Evolutionary conservation across 805 yeast genomes (phyloP).

Genomic region (Saccharomycopsis javanensis): DNA sequence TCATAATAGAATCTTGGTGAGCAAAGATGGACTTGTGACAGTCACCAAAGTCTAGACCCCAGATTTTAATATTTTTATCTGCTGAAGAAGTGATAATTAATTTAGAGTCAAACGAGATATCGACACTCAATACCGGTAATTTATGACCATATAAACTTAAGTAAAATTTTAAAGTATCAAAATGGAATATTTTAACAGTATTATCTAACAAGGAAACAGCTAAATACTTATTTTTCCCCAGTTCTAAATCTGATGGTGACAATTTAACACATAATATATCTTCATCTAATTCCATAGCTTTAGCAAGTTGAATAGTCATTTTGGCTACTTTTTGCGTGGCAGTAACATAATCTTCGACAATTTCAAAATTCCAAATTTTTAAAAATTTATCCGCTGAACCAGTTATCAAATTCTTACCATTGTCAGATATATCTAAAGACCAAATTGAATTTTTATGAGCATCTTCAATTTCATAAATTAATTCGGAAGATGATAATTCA

Average conservation of each 20-base stretch:
- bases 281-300: constrained; percentile 77
- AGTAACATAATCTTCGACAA: constrained; percentile 57
- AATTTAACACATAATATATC: constrained; percentile 73
- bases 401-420: constrained; percentile 76
- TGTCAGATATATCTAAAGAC: constrained; percentile 80
- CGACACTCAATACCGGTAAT: constrained; percentile 86
- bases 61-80: constrained; percentile 91
- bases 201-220: constrained; percentile 84
- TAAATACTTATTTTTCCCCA: constrained; percentile 49
- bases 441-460: constrained; percentile 83
- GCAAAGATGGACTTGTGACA: constrained; percentile 96
- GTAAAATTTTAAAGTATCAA: constrained; percentile 79
- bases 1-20: constrained; percentile 93
- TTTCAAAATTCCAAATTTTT: constrained; percentile 79
- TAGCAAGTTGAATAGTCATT: constrained; percentile 59
- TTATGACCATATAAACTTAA: constrained; percentile 92
- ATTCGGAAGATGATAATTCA: constrained; percentile 75
- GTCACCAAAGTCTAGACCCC: constrained; percentile 99
- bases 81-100: constrained; percentile 89
- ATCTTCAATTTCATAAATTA: constrained; percentile 55
- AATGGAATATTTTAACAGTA: constrained; percentile 90
- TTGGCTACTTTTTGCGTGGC: constrained; percentile 49
- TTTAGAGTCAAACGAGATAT: constrained; percentile 83
- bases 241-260: constrained; percentile 39
- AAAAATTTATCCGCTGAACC: constrained; percentile 91